phyloP scores from a whole-genome alignment of 257 asterid genomes.

The Coffea canephora region DNA sequence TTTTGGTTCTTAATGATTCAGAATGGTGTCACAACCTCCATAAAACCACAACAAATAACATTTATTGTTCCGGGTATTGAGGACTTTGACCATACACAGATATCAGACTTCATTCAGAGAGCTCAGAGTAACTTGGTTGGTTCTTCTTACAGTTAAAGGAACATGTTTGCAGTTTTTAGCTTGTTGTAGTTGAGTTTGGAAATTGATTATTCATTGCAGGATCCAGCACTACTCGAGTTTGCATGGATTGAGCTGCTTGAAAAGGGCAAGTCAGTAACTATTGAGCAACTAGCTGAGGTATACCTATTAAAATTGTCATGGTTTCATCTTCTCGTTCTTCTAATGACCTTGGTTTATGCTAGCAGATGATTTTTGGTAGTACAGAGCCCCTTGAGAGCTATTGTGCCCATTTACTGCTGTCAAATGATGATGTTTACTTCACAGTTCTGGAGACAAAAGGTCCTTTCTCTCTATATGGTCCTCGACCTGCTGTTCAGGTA shows the following conservation, averaged over 20 bases:
- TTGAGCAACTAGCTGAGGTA: constrained; percentile 92
- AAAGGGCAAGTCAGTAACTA: constrained; percentile 65
- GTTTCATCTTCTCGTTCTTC: constrained; percentile 28
- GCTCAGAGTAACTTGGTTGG: constrained; percentile 81
- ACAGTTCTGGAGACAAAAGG: constrained; percentile 63
- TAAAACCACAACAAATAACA: constrained; percentile 92
- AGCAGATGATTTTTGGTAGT: constrained; percentile 97
- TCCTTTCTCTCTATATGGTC: constrained; percentile 70
- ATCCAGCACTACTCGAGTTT: constrained; percentile 80
- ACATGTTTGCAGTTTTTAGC: constrained; percentile 10
- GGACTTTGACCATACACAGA: constrained; percentile 68
- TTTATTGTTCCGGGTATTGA: constrained; percentile 83
- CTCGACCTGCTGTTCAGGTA: constrained; percentile 83
- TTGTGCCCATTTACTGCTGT: constrained; percentile 78
- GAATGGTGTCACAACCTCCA: constrained; percentile 80
- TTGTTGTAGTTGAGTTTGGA: constrained; percentile 15
- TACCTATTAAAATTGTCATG: constrained; percentile 20
- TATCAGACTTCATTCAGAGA: constrained; percentile 67
- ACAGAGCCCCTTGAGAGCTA: constrained; percentile 91
- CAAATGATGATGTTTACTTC: constrained; percentile 78
- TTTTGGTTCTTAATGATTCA: constrained; percentile 35
- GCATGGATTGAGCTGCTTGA: constrained; percentile 98
- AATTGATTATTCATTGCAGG: constrained; percentile 41
- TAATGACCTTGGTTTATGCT: constrained; percentile 43
- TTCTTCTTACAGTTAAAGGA: constrained; percentile 21